Base-by-base conservation (phyloP, 345 rosid species). In the Lumnitzera racemosa region DNA sequence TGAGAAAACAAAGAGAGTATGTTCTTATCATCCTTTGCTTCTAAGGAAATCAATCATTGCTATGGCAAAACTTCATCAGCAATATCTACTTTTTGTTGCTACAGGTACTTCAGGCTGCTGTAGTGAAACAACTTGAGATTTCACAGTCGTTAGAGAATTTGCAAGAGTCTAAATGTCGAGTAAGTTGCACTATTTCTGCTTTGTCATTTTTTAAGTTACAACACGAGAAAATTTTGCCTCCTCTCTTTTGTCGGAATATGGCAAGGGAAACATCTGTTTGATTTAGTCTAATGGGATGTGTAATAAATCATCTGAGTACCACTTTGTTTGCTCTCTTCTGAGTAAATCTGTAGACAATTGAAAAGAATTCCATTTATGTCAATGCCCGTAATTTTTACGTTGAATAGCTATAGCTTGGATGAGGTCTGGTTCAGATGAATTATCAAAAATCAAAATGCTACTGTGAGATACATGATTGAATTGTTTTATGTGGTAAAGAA, bases 1-100 rank as follows among this genome's bases (percentile, higher is more conserved):
- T 15, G 88, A 84, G 51, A 89, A 87, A 78, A 92, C 98, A 60
- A 92, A 87, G 74, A 72, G 80, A 70, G 98, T 92, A 79, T 57
- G 83, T 31, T 46, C 41, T 57, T 59, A 51, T 43, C 48, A 23
- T 48, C 51, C 59, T 41, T 24, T 36, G 43, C 7, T 36, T 9
- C 2, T 36, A 36, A 36, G 43, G 1, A 36, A 36, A 36, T 36
- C 11, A 1, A 36, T 36, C 43, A 9, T 7, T 36, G 43, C 43
- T 4, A 36, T 36, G 36, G 43, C 43, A 36, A 36, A 36, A 36
- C 11, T 36, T 36, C 5, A 36, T 20, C 43, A 9, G 43, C 43
- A 36, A 46, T 41, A n/a, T 27, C 3, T 24, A 51, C 7, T 43
- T 59, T 31, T 64, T 64, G 17, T 57, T 24, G 15, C 65, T 71